phyloP scores from a whole-genome alignment of 2,329 filamentous ascomycete species.

The Ilyonectria mors-panacis region DNA sequence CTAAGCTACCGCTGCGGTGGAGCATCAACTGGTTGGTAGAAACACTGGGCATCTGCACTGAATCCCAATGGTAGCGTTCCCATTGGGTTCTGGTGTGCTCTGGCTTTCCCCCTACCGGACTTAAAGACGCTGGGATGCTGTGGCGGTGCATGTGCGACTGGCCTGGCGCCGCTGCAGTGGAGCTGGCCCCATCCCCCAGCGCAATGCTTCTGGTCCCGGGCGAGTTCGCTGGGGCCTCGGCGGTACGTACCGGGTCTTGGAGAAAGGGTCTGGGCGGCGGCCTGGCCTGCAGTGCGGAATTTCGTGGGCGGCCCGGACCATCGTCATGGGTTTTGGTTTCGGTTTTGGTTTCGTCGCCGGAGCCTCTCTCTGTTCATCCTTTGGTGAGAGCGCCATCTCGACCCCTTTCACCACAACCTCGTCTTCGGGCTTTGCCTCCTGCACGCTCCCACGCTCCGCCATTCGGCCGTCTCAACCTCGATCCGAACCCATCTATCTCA shows the following conservation, averaged over 20 bases:
- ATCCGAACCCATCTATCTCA: neutral
- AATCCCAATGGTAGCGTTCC: conserved; percentile 1
- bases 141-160: conserved; percentile 2
- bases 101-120: neutral
- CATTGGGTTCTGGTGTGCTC: neutral
- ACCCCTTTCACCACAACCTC: conserved; percentile 1
- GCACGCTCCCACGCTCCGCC: neutral
- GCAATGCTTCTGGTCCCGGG: neutral
- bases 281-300: neutral
- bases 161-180: neutral
- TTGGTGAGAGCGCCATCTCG: conserved; percentile 9
- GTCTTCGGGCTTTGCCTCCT: conserved; percentile 1
- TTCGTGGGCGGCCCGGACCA: neutral
- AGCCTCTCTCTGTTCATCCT: neutral
- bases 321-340: neutral
- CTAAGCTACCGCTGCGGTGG: neutral
- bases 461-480: neutral
- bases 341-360: neutral
- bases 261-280: too few species aligned
- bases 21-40: neutral
- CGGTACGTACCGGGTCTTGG: neutral
- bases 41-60: neutral
- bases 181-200: neutral
- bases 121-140: neutral
- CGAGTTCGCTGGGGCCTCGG: neutral